These are phyloP conservation scores for Cladophialophora chaetospira DNA, from an alignment of 2,329 filamentous ascomycete genomes.

Conservation along the genomic window DNA sequence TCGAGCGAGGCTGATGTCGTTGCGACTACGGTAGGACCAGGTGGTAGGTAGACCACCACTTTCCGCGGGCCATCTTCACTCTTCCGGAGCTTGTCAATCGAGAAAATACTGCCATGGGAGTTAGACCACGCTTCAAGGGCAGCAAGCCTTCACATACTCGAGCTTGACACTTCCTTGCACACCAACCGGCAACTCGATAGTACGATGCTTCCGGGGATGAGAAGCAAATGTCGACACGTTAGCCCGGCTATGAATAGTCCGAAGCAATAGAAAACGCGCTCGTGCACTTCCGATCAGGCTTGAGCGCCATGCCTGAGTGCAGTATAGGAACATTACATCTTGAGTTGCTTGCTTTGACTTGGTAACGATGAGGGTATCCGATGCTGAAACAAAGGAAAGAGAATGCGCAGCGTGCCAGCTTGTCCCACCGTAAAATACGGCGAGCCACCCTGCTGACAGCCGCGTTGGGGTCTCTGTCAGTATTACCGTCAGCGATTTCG, in stretches of 20 bases:
- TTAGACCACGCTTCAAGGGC: neutral
- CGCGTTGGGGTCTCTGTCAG: too few species aligned
- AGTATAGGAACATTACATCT: conserved; percentile 12
- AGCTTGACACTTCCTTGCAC: conserved; percentile 15
- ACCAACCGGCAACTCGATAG: conserved; percentile 20
- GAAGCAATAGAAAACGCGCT: neutral
- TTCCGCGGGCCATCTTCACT: conserved; percentile 25
- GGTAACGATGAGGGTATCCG: neutral
- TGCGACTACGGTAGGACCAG: conserved; percentile 36
- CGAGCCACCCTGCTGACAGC: too few species aligned
- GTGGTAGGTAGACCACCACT: conserved; percentile 43
- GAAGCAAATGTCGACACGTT: neutral
- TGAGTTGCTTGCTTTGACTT: neutral
- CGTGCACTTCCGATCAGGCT: neutral
- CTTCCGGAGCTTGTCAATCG: neutral
- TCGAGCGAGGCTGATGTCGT: neutral
- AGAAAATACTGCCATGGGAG: neutral
- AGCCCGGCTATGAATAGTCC: neutral
- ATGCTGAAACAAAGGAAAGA: neutral
- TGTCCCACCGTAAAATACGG: too few species aligned
- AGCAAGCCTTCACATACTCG: conserved; percentile 13
- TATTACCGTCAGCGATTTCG: neutral
- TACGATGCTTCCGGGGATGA: conserved; percentile 2
- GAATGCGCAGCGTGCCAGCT: too few species aligned
- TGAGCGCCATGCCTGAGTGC: conserved; percentile 3